Evolutionary conservation across 176 grass and related monocot genomes (phyloP).

Genomic region (Pontederia crassipes): DNA sequence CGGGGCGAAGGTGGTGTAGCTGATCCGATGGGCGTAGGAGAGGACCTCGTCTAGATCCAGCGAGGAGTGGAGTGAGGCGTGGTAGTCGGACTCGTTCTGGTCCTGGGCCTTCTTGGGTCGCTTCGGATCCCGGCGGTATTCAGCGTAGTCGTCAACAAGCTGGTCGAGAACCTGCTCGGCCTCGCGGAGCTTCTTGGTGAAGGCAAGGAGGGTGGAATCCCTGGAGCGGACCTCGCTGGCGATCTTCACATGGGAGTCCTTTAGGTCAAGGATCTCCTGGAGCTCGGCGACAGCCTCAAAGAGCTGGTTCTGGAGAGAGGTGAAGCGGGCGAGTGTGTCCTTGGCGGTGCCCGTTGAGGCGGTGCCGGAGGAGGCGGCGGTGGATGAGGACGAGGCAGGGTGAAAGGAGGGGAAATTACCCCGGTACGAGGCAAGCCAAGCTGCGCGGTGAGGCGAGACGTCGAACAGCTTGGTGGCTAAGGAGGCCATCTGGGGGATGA

Average conservation of each 20-base stretch:
- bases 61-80: constrained; percentile 53
- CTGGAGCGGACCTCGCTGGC: constrained; percentile 48
- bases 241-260: constrained; percentile 48
- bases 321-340: constrained; percentile 59
- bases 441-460: constrained; percentile 54
- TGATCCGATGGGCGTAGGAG: constrained; percentile 72
- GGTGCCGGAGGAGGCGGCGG: constrained; percentile 12
- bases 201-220: constrained; percentile 55
- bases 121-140: constrained; percentile 59
- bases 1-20: constrained; percentile 91
- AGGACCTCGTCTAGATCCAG: constrained; percentile 69
- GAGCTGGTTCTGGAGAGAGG: constrained; percentile 76
- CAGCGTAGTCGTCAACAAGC: constrained; percentile 81
- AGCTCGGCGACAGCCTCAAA: constrained; percentile 80
- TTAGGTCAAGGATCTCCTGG: constrained; percentile 77
- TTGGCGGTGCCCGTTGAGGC: constrained; percentile 41
- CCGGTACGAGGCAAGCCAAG: constrained; percentile 72
- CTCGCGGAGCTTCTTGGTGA: constrained; percentile 81
- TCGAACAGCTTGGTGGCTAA: constrained; percentile 84
- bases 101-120: constrained; percentile 23
- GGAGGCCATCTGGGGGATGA: constrained; percentile 62
- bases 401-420: constrained; percentile 65
- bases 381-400: constrained; percentile 25
- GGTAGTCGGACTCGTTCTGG: constrained; percentile 23
- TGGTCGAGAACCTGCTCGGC: constrained; percentile 92